A percentile compares a stretch with the other conserved stretches of the same genome.
phyloP scores from a whole-genome alignment of 148 eudicot genomes.

The Polygonum maritimum region DNA sequence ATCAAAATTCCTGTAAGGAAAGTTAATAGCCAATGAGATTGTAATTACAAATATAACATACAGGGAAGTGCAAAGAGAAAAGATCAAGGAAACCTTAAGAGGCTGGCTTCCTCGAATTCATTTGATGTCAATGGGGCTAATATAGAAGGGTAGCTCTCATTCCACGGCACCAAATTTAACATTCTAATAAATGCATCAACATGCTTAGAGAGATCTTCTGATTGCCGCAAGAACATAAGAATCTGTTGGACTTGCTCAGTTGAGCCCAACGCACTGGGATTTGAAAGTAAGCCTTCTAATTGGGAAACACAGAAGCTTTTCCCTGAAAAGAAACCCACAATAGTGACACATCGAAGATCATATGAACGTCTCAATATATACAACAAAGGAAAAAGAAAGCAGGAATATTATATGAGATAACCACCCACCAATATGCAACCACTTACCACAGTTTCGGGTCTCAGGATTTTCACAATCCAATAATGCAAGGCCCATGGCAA shows the following conservation, averaged over 20 bases:
- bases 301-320: slow-evolving; percentile 74
- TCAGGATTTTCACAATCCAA: slow-evolving; percentile 65
- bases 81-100: slow-evolving; percentile 40
- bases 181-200: slow-evolving; percentile 73
- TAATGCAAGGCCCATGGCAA: slow-evolving; percentile 82
- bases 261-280: slow-evolving; percentile 35
- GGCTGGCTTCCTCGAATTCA: slow-evolving; percentile 38
- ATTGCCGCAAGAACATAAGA: slow-evolving; percentile 64
- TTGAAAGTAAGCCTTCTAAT: slow-evolving; percentile 49
- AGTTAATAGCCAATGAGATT: slow-evolving; percentile 1
- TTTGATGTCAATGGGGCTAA: slow-evolving; percentile 59
- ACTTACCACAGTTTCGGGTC: slow-evolving; percentile 54
- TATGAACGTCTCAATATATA: background rate
- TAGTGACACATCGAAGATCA: background rate
- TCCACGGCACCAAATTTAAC: slow-evolving; percentile 47
- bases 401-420: background rate
- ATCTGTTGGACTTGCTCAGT: slow-evolving; percentile 63
- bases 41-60: background rate
- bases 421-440: background rate
- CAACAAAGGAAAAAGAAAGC: background rate
- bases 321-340: slow-evolving; percentile 42
- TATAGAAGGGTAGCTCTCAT: slow-evolving; percentile 41
- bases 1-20: slow-evolving; percentile 49
- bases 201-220: slow-evolving; percentile 73
- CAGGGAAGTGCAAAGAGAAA: background rate